A percentile compares a stretch with the other conserved stretches of the same genome.
phyloP scores from a whole-genome alignment of 176 grass and related monocot species.

The Guadua angustifolia region DNA sequence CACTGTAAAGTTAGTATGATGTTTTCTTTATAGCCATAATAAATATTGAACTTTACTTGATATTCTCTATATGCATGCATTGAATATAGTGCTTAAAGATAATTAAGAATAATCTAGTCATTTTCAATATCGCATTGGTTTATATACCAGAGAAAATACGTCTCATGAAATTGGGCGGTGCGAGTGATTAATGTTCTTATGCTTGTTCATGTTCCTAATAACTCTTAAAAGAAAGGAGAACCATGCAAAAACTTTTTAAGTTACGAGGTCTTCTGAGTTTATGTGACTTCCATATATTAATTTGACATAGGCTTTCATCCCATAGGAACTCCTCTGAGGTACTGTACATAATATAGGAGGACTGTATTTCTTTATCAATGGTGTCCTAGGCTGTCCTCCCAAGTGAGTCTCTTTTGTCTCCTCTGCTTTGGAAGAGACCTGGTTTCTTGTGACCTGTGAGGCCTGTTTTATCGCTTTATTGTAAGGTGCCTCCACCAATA shows the following conservation, averaged over 20 bases:
- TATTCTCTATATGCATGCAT: too few species aligned
- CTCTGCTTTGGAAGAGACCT: slow-evolving; percentile 40
- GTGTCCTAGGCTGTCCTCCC: slow-evolving; percentile 27
- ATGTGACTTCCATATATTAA: neutral
- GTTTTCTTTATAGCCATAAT: too few species aligned
- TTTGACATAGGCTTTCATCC: neutral
- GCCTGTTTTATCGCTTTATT: slow-evolving; percentile 35
- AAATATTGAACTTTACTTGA: too few species aligned
- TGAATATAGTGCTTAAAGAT: too few species aligned
- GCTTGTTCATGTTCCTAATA: too few species aligned
- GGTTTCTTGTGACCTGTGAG: slow-evolving; percentile 55
- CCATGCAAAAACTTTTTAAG: neutral
- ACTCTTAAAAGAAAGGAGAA: too few species aligned
- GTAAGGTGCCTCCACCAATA: slow-evolving; percentile 29
- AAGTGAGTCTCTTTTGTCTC: slow-evolving; percentile 51
- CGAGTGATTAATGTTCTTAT: too few species aligned
- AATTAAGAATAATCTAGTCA: too few species aligned
- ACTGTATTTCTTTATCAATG: slow-evolving; percentile 16
- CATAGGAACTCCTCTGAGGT: neutral
- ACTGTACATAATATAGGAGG: neutral
- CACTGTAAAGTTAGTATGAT: too few species aligned
- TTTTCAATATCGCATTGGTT: too few species aligned
- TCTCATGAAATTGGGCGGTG: too few species aligned
- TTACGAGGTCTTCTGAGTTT: neutral
- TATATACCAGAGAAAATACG: too few species aligned